phyloP scores from a whole-genome alignment of 2,329 filamentous ascomycete species.

The Drechslerella dactyloides region DNA sequence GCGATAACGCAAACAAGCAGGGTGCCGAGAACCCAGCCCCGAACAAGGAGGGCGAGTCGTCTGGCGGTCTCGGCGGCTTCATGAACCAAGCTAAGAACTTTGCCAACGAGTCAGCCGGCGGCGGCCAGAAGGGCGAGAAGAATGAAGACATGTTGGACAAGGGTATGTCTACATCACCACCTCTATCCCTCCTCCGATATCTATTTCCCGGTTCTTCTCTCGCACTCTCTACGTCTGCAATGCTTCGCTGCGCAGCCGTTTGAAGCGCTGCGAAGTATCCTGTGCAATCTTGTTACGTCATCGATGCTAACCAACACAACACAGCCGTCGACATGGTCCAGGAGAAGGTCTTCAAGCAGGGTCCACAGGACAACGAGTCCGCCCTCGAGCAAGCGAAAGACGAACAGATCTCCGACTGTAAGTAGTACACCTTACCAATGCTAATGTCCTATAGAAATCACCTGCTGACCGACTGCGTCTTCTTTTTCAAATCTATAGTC shows the following conservation, averaged over 20 bases:
- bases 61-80: constrained; percentile 59
- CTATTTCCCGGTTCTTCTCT: too few species aligned
- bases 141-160: constrained; percentile 85
- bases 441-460: neutral
- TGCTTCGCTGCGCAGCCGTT: too few species aligned
- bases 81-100: constrained; percentile 54
- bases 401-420: constrained; percentile 73
- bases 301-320: constrained; percentile 31
- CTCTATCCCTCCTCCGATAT: neutral
- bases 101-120: constrained; percentile 73
- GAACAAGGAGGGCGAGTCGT: constrained; percentile 54
- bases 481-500: constrained; percentile 55
- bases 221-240: too few species aligned
- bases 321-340: constrained; percentile 78
- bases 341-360: constrained; percentile 73
- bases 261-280: neutral
- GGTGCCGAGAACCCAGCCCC: constrained; percentile 39
- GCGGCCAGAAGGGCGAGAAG: constrained; percentile 76
- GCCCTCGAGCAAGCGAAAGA: constrained; percentile 84
- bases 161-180: constrained; percentile 61
- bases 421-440: constrained; percentile 8
- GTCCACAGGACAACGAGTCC: constrained; percentile 73
- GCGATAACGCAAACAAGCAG: constrained; percentile 57
- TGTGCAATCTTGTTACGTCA: neutral
- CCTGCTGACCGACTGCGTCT: neutral